These are phyloP conservation scores for Pseudocercospora pini-densiflorae DNA, from an alignment of 2,329 filamentous ascomycete genomes.

Conservation along the genomic window DNA sequence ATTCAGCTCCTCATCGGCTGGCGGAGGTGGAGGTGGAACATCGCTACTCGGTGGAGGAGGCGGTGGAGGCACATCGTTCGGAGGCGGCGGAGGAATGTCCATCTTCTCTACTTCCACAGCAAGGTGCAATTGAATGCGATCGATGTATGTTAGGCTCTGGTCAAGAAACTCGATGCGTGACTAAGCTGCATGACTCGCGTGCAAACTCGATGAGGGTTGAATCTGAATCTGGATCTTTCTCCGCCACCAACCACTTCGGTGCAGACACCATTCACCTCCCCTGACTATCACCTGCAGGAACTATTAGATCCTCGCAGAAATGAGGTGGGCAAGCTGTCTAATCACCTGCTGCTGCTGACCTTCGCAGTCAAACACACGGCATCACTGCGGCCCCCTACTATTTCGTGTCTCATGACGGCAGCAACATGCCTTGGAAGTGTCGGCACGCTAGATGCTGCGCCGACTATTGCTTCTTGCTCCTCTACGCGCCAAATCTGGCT, in stretches of 20 bases:
- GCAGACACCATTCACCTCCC: background rate
- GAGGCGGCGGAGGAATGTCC: slow-evolving; percentile 23
- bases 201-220: background rate
- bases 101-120: background rate
- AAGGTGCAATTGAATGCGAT: background rate
- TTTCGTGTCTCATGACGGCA: background rate
- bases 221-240: background rate
- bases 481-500: background rate
- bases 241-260: background rate
- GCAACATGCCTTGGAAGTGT: background rate
- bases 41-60: slow-evolving; percentile 19
- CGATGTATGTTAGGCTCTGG: background rate
- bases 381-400: no score
- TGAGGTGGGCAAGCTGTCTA: background rate
- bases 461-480: slow-evolving; percentile 2
- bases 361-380: no score
- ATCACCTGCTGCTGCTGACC: no score
- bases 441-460: background rate
- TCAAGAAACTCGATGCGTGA: background rate
- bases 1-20: slow-evolving; percentile 4
- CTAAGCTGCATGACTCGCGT: slow-evolving; percentile 2
- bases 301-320: background rate
- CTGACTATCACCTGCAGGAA: background rate
- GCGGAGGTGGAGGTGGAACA: slow-evolving; percentile 15
- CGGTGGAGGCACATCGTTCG: slow-evolving; percentile 26